phyloP scores from a whole-genome alignment of 129 eudicot species.

The Scalesia atractyloides region DNA sequence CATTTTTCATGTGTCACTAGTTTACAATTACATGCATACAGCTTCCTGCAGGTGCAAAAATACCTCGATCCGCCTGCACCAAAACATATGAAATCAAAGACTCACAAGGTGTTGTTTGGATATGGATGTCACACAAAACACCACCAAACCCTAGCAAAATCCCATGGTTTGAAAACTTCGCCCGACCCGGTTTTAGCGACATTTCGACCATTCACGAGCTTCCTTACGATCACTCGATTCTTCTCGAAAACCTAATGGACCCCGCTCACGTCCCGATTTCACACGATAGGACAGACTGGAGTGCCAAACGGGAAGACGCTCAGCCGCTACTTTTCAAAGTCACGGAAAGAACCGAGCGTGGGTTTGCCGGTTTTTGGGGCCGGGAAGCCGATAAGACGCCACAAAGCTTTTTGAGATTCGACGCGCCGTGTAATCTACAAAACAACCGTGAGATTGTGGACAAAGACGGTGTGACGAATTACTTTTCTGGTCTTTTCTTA shows the following conservation, averaged over 20 bases:
- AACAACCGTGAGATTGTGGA: slow-evolving; percentile 76
- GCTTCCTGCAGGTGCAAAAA: slow-evolving; percentile 80
- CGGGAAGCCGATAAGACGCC: slow-evolving; percentile 54
- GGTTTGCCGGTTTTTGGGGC: slow-evolving; percentile 97
- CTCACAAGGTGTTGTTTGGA: slow-evolving; percentile 95
- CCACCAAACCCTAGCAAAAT: slow-evolving; percentile 71
- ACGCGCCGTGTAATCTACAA: slow-evolving; percentile 91
- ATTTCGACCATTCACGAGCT: slow-evolving; percentile 86
- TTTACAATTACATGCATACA: slow-evolving; percentile 25
- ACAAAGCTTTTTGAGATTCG: slow-evolving; percentile 67
- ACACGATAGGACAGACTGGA: slow-evolving; percentile 89
- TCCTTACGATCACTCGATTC: slow-evolving; percentile 94
- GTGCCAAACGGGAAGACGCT: slow-evolving; percentile 93
- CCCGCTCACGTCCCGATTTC: slow-evolving; percentile 97
- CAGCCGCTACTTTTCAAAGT: slow-evolving; percentile 71
- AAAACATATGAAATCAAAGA: slow-evolving; percentile 77
- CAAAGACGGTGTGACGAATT: slow-evolving; percentile 64
- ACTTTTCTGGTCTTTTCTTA: slow-evolving; percentile 74
- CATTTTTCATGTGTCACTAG: neutral
- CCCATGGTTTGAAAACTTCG: slow-evolving; percentile 90
- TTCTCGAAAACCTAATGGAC: slow-evolving; percentile 95
- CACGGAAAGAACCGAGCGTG: slow-evolving; percentile 76
- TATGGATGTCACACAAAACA: slow-evolving; percentile 90
- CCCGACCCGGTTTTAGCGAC: slow-evolving; percentile 70
- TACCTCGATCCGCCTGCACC: slow-evolving; percentile 82